phyloP scores from a whole-genome alignment of 1,139 yeast genomes.

The Hansenula anomala region DNA sequence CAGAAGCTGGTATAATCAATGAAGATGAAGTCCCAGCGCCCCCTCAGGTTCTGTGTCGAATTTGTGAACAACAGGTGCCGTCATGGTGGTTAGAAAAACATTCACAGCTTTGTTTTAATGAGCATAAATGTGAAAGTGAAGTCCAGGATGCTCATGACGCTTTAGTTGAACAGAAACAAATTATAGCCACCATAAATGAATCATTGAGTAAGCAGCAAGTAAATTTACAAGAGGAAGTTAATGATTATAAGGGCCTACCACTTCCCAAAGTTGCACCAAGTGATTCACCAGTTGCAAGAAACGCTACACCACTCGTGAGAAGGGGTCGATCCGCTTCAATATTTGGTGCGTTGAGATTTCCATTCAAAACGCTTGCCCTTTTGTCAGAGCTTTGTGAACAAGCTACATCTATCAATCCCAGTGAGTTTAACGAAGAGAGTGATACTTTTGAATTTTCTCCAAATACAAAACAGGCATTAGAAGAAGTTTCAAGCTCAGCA shows the following conservation, averaged over 20 bases:
- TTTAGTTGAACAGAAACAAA: constrained; percentile 65
- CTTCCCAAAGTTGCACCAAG: constrained; percentile 33
- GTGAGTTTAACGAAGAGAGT: constrained; percentile 22
- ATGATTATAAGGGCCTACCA: constrained; percentile 59
- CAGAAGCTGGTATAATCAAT: constrained; percentile 56
- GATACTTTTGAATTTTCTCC: constrained; percentile 55
- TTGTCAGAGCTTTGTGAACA: constrained; percentile 70
- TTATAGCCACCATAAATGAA: constrained; percentile 29
- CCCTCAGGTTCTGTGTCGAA: constrained; percentile 75
- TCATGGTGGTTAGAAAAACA: constrained; percentile 97
- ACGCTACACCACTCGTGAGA: constrained; percentile 12
- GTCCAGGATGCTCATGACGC: constrained; percentile 77
- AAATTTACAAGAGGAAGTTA: constrained; percentile 9
- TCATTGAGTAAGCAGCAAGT: constrained; percentile 11
- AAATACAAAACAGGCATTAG: constrained; percentile 61
- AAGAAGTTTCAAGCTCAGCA: constrained; percentile 47
- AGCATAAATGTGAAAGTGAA: constrained; percentile 77
- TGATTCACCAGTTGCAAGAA: constrained; percentile 17
- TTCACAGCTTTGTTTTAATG: constrained; percentile 81
- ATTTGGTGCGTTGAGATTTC: constrained; percentile 43
- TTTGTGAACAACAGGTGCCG: constrained; percentile 88
- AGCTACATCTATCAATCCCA: constrained; percentile 67
- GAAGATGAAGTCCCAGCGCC: constrained; percentile 71
- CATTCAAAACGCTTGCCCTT: constrained; percentile 61
- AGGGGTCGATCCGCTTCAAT: constrained; percentile 27